A percentile compares a stretch with the other conserved stretches of the same genome.
phyloP scores from a whole-genome alignment of 257 asterid genomes.

The Primulina huaijiensis region DNA sequence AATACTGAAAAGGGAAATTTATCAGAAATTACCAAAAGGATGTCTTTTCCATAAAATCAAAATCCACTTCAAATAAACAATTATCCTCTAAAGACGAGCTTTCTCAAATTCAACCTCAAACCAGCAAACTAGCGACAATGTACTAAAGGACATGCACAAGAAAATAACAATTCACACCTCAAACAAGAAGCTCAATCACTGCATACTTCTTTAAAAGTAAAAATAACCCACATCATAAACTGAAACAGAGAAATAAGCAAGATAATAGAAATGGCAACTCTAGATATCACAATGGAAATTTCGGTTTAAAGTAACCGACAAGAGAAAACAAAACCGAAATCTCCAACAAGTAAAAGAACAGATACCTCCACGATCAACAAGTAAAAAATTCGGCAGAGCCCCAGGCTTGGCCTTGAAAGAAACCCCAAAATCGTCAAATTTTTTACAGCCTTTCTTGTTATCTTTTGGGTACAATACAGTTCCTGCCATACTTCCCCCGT shows the following conservation, averaged over 20 bases:
- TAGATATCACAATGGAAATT: background rate
- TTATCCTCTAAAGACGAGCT: slow-evolving; percentile 2
- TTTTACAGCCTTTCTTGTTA: slow-evolving; percentile 43
- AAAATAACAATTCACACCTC: slow-evolving; percentile 8
- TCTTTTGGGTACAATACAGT: slow-evolving; percentile 44
- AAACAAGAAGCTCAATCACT: background rate
- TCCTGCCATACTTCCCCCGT: slow-evolving; percentile 61
- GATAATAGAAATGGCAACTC: slow-evolving; percentile 14
- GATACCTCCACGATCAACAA: slow-evolving; percentile 60
- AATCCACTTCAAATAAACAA: slow-evolving; percentile 10
- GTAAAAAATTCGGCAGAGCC: slow-evolving; percentile 69
- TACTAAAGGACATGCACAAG: background rate
- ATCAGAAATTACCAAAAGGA: slow-evolving; percentile 22
- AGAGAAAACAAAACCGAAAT: background rate
- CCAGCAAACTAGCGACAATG: slow-evolving; percentile 5
- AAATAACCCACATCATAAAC: slow-evolving; percentile 4
- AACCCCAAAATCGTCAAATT: slow-evolving; percentile 35
- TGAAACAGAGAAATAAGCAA: slow-evolving; percentile 16
- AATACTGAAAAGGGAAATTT: slow-evolving; percentile 5
- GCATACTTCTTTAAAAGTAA: background rate
- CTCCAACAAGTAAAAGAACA: background rate
- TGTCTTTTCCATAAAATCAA: slow-evolving; percentile 14
- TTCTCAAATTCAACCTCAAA: slow-evolving; percentile 22
- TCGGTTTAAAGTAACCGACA: background rate
- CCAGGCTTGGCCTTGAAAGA: slow-evolving; percentile 46